Conservation (phyloP, 306 rosid species). For the Sindora glabra region DNA sequence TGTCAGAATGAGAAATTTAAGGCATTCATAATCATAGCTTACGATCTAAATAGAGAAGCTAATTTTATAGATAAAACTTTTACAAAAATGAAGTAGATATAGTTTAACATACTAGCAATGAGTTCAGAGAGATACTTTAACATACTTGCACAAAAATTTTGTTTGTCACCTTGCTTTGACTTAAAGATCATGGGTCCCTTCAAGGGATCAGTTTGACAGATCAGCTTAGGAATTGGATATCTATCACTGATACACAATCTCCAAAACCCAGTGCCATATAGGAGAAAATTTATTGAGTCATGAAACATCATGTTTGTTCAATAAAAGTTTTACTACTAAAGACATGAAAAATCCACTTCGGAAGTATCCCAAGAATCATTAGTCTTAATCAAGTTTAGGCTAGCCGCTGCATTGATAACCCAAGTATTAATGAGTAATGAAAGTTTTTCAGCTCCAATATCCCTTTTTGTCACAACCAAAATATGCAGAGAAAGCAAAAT, state of each 20-base stretch:
- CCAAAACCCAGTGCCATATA: not conserved
- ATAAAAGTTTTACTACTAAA: not conserved
- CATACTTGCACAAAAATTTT: too few relatives aligned
- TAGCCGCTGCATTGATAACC: not conserved
- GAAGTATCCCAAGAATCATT: not conserved
- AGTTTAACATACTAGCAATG: not conserved
- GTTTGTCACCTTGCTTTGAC: too few relatives aligned
- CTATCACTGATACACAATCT: not conserved
- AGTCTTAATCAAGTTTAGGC: not conserved
- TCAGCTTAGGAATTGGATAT: too few relatives aligned
- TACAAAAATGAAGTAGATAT: not conserved
- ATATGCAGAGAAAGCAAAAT: not conserved
- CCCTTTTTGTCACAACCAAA: not conserved
- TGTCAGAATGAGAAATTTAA: not conserved
- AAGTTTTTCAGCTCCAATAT: not conserved
- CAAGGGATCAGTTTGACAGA: too few relatives aligned
- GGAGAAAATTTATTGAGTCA: not conserved
- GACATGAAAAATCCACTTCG: not conserved
- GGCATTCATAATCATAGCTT: not conserved
- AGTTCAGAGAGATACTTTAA: slow-evolving; percentile 3
- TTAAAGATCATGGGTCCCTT: too few relatives aligned
- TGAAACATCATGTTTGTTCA: not conserved
- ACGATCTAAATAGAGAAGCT: not conserved
- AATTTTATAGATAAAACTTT: not conserved
- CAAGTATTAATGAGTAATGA: not conserved